Base-by-base conservation (phyloP, 805 yeast species). In the Yarrowia keelungensis region DNA sequence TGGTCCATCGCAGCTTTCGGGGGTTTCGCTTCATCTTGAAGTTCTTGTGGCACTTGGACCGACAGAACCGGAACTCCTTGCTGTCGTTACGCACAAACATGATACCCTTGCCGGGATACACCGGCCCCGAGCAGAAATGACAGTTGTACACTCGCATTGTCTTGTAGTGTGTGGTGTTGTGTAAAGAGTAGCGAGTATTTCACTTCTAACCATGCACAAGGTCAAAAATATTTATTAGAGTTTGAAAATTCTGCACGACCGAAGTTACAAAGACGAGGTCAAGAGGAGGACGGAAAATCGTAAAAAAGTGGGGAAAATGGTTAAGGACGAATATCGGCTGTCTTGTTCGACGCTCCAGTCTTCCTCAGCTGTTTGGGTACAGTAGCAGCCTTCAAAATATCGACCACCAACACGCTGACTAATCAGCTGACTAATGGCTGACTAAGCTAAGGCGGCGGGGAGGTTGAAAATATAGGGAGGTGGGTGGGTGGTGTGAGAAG, bases 21-120 rank as follows among this genome's bases (percentile, higher is more conserved):
- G 99, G 99, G 83, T 95, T 95, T 81, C 99, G 89, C 84, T 97
- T 92, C 83, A 92, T 96, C 79, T 95, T 95, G 87, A 95, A 95
- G 69, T 92, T 89, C 79, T 93, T 92, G 82, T 95, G 99, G 83
- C 99, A 95, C 79, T 95, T 95, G 71, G 98, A 92, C 78, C 98
- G 91, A 76, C 99, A 95, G 83, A 95, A 95, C 75, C 97, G 85
- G 80, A 95, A 95, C 81, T 92, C 98, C 78, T 95, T 95, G 73
- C 98, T 97, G 77, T 95, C 99, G 79, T 95, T 95, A 81, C 99
- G 89, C 71, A 95, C 98, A 81, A 93, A 95, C 91, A 91, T 90
- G 77, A 95, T 92, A 71, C 99, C 99, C 76, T 92, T 97, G 68
- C 92, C 90, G 43, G 93, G 94, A 70, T 72, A 65, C 11, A 65